These are phyloP conservation scores for Vigna trinervia DNA, from an alignment of 306 rosid species.

Conservation along the genomic window DNA sequence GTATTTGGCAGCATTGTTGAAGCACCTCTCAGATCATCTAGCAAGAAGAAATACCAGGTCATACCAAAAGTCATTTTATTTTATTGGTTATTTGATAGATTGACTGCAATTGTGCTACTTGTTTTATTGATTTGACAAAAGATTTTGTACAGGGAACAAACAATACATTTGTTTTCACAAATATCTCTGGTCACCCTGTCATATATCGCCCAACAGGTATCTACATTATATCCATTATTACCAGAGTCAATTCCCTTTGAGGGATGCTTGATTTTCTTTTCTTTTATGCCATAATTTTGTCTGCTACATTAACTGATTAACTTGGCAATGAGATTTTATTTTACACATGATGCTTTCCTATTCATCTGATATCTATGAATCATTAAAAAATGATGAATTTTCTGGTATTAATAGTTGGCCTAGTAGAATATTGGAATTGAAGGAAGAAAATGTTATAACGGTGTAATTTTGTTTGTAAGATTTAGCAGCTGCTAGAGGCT, in stretches of 20 bases:
- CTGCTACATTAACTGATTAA: background rate
- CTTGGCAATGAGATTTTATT: constrained; percentile 9
- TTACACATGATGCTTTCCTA: background rate
- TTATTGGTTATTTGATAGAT: background rate
- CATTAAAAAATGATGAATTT: constrained; percentile 4
- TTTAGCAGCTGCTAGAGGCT: background rate
- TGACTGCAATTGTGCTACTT: constrained; percentile 8
- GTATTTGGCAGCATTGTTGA: constrained; percentile 96
- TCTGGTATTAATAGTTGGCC: constrained; percentile 6
- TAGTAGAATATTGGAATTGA: constrained; percentile 8
- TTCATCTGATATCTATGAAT: background rate
- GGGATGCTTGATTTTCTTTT: constrained; percentile 27
- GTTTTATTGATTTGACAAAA: constrained; percentile 44
- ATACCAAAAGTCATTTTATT: constrained; percentile 37
- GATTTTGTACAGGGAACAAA: constrained; percentile 78
- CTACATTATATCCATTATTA: background rate
- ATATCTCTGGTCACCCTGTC: constrained; percentile 67
- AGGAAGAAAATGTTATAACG: background rate
- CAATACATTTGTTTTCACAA: constrained; percentile 82
- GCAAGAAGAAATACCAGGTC: constrained; percentile 88
- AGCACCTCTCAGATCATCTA: constrained; percentile 82
- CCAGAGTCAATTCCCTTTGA: constrained; percentile 11
- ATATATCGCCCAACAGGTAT: constrained; percentile 90
- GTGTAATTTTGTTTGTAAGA: background rate
- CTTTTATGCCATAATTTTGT: background rate